A percentile compares a stretch with the other conserved stretches of the same genome.
Conservation (phyloP, 2,329 filamentous ascomycete species). For the Alternaria metachromatica region DNA sequence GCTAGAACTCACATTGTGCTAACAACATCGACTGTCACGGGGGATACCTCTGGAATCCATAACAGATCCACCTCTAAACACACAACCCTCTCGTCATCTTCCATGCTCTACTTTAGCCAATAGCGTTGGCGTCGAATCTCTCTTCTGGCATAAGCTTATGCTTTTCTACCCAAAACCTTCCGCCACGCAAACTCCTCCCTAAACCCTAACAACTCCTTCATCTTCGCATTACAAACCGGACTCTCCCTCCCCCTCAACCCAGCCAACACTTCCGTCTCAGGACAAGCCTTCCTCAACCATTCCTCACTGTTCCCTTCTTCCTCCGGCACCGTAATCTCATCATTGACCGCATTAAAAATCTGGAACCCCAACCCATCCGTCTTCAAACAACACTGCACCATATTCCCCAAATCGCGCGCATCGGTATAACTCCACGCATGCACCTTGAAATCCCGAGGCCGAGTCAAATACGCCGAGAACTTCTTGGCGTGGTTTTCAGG, state of each 20-base stretch:
- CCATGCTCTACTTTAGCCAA: neutral
- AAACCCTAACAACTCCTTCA: conserved; percentile 63
- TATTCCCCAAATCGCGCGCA: conserved; percentile 65
- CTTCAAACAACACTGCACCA: conserved; percentile 62
- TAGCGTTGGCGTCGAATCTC: neutral
- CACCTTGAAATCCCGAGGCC: conserved; percentile 59
- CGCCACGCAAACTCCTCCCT: conserved; percentile 63
- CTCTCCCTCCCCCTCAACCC: conserved; percentile 63
- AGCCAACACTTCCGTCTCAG: conserved; percentile 57
- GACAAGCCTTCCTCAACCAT: conserved; percentile 58
- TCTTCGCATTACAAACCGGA: conserved; percentile 66
- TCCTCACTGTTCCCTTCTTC: conserved; percentile 51
- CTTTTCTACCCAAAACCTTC: conserved; percentile 9
- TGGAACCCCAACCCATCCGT: conserved; percentile 65
- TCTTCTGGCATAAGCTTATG: neutral
- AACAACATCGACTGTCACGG: neutral
- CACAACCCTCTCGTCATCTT: neutral
- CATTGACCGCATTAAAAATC: conserved; percentile 68
- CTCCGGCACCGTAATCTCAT: conserved; percentile 58
- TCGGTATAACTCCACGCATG: conserved; percentile 69
- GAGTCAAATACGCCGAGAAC: conserved; percentile 56
- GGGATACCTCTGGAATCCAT: neutral
- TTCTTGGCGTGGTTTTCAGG: conserved; percentile 62
- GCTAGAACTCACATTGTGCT: neutral
- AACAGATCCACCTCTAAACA: neutral